These are phyloP conservation scores for Candida dajiaensis DNA, from an alignment of 805 yeast species.

Conservation along the genomic window DNA sequence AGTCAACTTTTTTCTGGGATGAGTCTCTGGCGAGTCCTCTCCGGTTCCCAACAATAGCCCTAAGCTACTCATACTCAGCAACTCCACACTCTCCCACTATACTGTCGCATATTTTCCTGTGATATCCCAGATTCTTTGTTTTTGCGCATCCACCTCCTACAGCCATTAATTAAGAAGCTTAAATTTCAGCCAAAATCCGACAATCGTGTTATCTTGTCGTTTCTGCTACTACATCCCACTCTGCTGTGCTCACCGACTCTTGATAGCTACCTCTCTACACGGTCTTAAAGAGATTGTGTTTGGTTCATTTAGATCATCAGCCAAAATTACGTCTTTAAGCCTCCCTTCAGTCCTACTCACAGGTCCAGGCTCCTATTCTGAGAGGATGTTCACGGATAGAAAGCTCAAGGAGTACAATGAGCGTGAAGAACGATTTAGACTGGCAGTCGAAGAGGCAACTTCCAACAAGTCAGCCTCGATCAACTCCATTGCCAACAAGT, in stretches of 20 bases:
- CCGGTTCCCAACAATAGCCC: not conserved
- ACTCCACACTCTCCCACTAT: not conserved
- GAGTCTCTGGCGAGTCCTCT: not conserved
- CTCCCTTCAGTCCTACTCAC: not conserved
- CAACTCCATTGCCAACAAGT: conserved; percentile 26
- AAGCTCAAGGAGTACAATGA: conserved; percentile 26
- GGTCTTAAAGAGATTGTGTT: too few relatives aligned
- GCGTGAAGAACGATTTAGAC: conserved; percentile 23
- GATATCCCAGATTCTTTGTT: not conserved
- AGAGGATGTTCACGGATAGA: conserved; percentile 20
- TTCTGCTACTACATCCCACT: too few relatives aligned
- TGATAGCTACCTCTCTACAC: too few relatives aligned
- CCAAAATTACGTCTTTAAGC: conserved; percentile 6
- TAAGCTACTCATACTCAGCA: not conserved
- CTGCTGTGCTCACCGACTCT: not conserved
- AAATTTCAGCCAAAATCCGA: not conserved
- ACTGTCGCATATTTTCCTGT: not conserved
- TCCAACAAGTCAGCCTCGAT: conserved; percentile 22
- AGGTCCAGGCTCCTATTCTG: not conserved
- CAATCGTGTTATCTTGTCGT: not conserved
- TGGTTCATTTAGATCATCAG: not conserved
- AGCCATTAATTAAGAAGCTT: not conserved
- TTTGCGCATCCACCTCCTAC: not conserved
- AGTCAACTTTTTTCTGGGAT: not conserved
- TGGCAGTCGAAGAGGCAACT: conserved; percentile 24